phyloP scores from a whole-genome alignment of 345 rosid genomes.

The Erodium maritimum region DNA sequence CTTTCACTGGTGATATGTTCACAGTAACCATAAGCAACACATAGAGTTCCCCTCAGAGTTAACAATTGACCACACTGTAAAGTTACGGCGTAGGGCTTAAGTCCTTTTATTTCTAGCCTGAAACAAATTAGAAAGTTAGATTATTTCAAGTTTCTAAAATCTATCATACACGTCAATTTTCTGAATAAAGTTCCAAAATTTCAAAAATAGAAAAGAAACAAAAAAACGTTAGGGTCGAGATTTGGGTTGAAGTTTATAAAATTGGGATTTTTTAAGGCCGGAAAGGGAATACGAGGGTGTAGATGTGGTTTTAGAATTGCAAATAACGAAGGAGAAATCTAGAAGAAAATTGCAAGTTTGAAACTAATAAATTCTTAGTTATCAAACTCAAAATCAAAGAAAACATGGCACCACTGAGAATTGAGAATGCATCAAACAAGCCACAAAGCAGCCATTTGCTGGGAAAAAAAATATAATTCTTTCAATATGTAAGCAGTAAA shows the following conservation, averaged over 20 bases:
- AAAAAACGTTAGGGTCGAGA: neutral
- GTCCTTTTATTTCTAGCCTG: neutral
- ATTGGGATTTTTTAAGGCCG: neutral
- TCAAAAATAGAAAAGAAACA: neutral
- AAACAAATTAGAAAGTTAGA: neutral
- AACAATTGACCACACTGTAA: neutral
- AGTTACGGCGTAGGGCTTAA: neutral
- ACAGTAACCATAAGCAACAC: neutral
- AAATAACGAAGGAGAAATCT: neutral
- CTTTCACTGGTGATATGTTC: neutral
- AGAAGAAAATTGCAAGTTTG: neutral
- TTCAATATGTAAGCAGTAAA: neutral
- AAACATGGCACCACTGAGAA: neutral
- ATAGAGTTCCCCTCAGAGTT: neutral
- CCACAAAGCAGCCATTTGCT: neutral
- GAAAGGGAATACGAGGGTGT: neutral
- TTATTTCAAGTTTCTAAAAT: neutral
- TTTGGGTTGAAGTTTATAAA: too few relatives aligned
- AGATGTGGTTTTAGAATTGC: neutral
- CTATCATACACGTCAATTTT: neutral
- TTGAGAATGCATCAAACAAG: neutral
- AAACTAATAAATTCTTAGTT: neutral
- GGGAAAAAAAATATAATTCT: neutral
- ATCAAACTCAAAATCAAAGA: neutral
- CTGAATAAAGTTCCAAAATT: neutral